Evolutionary conservation across 2,329 filamentous ascomycete species (phyloP), one percentile per base, ranked within the genome.

Genomic region (Talaromyces sp.): DNA sequence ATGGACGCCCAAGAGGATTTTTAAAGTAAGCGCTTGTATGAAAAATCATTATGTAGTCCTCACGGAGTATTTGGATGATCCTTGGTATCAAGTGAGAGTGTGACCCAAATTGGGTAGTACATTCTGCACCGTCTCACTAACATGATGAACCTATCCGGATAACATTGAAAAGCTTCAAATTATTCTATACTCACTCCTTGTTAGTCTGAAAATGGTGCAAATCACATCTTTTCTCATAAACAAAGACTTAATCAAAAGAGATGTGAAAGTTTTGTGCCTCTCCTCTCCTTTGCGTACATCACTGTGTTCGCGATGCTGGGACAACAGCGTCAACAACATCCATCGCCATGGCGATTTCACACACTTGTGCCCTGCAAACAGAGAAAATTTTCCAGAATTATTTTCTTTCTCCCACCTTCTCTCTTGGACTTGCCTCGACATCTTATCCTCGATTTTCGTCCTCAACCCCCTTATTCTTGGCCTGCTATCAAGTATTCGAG

Each of bases 341-440:
- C 13, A 52, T 59, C 56, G 56, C 37, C 56, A 59, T 59, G 56
- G 56, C 37, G 37, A 39, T 24, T 27, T 39, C 35, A 45, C 37
- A 41, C 33, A n/a, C 3, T 31, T 59, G 39, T 41, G 27, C 22
- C 37, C 16, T 6, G 22, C 56, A 59, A 37, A 59, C 39, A 59
- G n/a, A 5, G 13, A 45, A 31, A 35, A 10, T 10, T 14, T 59
- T 59, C n/a, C 56, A 43, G 33, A 59, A 33, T 31, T 37, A 24
- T 56, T 19, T 56, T 37, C 31, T 24, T 24, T 19, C n/a, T 56
- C 19, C 35, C 14, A 8, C 7, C 22, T 13, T 59, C 35, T 45
- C 37, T 33, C 10, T 2, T 33, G 14, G 13, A 57, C n/a, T 22
- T 13, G 49, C 13, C n/a, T 39, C 33, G 33, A 56, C 33, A 39